phyloP scores from a whole-genome alignment of 2,329 filamentous ascomycete genomes.

The Leptoxyphium fumago region DNA sequence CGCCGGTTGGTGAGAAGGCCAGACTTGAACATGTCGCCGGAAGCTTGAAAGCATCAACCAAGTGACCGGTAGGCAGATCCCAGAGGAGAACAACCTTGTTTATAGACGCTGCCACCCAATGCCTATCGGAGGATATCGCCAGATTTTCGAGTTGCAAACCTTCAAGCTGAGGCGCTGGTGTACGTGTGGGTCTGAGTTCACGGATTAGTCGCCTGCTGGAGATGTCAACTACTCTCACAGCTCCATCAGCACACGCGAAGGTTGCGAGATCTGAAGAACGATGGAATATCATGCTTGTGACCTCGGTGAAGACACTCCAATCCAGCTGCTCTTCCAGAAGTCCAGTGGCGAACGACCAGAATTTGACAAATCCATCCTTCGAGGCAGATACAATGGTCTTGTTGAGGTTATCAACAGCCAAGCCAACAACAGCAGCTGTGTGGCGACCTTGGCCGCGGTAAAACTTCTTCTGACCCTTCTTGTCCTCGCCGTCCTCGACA shows the following conservation, averaged over 20 bases:
- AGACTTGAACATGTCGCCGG: slow-evolving; percentile 67
- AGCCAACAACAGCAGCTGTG: slow-evolving; percentile 65
- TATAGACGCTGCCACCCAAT: slow-evolving; percentile 83
- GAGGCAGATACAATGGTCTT: slow-evolving; percentile 73
- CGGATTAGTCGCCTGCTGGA: slow-evolving; percentile 82
- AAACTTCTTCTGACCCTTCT: slow-evolving; percentile 23
- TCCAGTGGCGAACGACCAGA: slow-evolving; percentile 90
- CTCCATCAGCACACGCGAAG: slow-evolving; percentile 76
- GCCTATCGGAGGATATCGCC: slow-evolving; percentile 74
- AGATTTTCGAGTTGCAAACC: slow-evolving; percentile 22
- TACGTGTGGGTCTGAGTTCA: slow-evolving; percentile 68
- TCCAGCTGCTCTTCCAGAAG: slow-evolving; percentile 65
- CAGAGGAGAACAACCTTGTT: slow-evolving; percentile 72
- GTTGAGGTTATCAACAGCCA: slow-evolving; percentile 82
- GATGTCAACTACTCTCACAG: slow-evolving; percentile 77
- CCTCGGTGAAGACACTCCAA: slow-evolving; percentile 63
- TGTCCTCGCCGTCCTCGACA: slow-evolving; percentile 26
- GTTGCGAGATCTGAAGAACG: slow-evolving; percentile 72
- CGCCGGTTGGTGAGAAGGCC: slow-evolving; percentile 77
- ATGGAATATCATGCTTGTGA: slow-evolving; percentile 69
- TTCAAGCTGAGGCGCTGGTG: slow-evolving; percentile 10
- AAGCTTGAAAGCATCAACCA: slow-evolving; percentile 81
- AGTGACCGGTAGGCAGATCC: slow-evolving; percentile 88
- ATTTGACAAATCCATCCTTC: slow-evolving; percentile 84
- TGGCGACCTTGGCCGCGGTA: slow-evolving; percentile 53